Conservation (phyloP, 2,329 filamentous ascomycete species). For the Blumeriella jaapii region DNA sequence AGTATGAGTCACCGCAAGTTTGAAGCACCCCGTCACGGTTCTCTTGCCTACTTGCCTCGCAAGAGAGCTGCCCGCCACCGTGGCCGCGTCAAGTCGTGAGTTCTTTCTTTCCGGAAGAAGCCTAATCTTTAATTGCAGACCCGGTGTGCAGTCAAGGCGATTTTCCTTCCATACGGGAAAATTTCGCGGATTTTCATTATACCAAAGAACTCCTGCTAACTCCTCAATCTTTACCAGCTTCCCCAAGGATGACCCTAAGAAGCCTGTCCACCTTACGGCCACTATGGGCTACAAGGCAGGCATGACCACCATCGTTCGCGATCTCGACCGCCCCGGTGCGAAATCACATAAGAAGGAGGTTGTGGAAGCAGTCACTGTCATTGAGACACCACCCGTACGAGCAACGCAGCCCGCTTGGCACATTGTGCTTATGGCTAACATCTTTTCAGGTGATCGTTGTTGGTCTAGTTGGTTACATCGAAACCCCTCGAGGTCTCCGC, state of each 20-base stretch:
- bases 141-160: no score
- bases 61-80: conserved; percentile 92
- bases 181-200: no score
- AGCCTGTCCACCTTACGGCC: conserved; percentile 97
- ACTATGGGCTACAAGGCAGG: conserved; percentile 99
- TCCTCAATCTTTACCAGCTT: conserved; percentile 45
- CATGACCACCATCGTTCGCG: conserved; percentile 98
- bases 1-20: conserved; percentile 16
- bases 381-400: conserved; percentile 93
- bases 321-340: conserved; percentile 92
- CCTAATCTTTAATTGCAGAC: no score
- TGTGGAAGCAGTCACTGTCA: conserved; percentile 76
- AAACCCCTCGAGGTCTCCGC: conserved; percentile 97
- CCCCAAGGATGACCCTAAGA: conserved; percentile 99
- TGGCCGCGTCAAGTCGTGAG: conserved; percentile 97
- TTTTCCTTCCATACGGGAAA: no score
- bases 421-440: conserved; percentile 64
- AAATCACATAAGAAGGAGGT: conserved; percentile 99
- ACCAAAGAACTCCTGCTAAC: conserved; percentile 10
- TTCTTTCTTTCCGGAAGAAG: conserved; percentile 19
- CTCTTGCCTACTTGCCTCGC: conserved; percentile 74
- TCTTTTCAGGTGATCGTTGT: conserved; percentile 91
- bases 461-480: conserved; percentile 99
- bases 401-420: conserved; percentile 71
- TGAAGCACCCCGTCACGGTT: conserved; percentile 81